Evolutionary conservation across 2,329 filamentous ascomycete species (phyloP).

Genomic region (Corinectria fuckeliana): DNA sequence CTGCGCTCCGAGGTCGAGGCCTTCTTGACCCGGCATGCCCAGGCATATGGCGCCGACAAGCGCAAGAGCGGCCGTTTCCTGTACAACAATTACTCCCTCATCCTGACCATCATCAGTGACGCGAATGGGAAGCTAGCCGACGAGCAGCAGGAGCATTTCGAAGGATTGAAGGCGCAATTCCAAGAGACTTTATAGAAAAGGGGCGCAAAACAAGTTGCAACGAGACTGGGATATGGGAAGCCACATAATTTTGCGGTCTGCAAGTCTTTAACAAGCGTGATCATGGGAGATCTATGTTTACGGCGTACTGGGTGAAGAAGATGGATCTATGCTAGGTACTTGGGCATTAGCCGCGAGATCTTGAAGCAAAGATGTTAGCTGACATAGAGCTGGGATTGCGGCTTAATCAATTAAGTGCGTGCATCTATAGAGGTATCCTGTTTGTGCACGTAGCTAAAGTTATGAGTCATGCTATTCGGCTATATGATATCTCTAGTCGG

Average conservation of each 20-base stretch:
- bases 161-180: conserved; percentile 66
- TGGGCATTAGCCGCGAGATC: too few relatives aligned
- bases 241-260: conserved; percentile 5
- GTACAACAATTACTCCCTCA: conserved; percentile 93
- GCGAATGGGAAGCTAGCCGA: conserved; percentile 73
- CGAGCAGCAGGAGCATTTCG: conserved; percentile 80
- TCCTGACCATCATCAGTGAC: conserved; percentile 91
- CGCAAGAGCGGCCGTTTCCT: conserved; percentile 87
- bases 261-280: conserved; percentile 23
- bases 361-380: too few relatives aligned
- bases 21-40: conserved; percentile 79
- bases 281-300: conserved; percentile 29
- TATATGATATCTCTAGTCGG: too few relatives aligned
- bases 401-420: too few relatives aligned
- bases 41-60: conserved; percentile 73
- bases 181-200: conserved; percentile 48
- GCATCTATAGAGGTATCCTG: too few relatives aligned
- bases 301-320: conserved; percentile 33
- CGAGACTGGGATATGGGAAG: not conserved
- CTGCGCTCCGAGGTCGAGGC: conserved; percentile 82
- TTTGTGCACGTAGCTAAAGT: too few relatives aligned
- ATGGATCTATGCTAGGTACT: conserved; percentile 19
- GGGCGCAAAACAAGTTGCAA: not conserved
- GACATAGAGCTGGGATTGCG: too few relatives aligned
- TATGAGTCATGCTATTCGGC: too few relatives aligned